phyloP scores from a whole-genome alignment of 2,329 filamentous ascomycete species.

The Juglanconis sp. region DNA sequence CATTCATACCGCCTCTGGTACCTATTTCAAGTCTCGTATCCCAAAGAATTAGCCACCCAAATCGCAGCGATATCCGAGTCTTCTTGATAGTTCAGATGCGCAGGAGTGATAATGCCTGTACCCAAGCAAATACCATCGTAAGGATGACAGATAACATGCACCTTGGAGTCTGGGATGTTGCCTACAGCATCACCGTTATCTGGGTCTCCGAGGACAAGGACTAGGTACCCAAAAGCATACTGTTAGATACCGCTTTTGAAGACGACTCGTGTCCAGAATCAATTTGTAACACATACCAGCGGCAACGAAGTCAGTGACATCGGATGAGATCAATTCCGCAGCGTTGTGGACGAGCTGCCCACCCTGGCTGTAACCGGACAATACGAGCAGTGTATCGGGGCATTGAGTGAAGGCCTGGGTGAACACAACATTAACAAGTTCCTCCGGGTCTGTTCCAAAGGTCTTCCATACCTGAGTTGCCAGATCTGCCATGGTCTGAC shows the following conservation, averaged over 20 bases:
- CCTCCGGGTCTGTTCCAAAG: neutral
- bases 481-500: slow-evolving; percentile 13
- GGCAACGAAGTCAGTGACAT: slow-evolving; percentile 18
- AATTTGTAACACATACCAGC: slow-evolving; percentile 8
- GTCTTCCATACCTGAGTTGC: slow-evolving; percentile 3
- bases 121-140: slow-evolving; percentile 19
- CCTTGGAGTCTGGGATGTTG: slow-evolving; percentile 10
- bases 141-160: slow-evolving; percentile 18
- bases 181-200: slow-evolving; percentile 17
- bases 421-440: neutral
- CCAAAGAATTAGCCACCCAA: slow-evolving; percentile 6
- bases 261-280: neutral
- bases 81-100: slow-evolving; percentile 15
- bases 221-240: neutral
- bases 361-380: slow-evolving; percentile 37
- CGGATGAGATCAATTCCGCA: slow-evolving; percentile 19
- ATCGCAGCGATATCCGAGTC: slow-evolving; percentile 9
- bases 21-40: neutral
- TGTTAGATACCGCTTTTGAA: neutral
- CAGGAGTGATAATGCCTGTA: slow-evolving; percentile 1
- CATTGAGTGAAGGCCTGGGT: slow-evolving; percentile 25
- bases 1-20: no score
- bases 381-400: slow-evolving; percentile 38
- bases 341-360: slow-evolving; percentile 29
- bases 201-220: slow-evolving; percentile 28